Percentiles rank a stretch among this genome's conserved stretches.
Conservation (phyloP, 225 moss, liverwort and hornwort genomes). For the Marchantia paleacea region DNA sequence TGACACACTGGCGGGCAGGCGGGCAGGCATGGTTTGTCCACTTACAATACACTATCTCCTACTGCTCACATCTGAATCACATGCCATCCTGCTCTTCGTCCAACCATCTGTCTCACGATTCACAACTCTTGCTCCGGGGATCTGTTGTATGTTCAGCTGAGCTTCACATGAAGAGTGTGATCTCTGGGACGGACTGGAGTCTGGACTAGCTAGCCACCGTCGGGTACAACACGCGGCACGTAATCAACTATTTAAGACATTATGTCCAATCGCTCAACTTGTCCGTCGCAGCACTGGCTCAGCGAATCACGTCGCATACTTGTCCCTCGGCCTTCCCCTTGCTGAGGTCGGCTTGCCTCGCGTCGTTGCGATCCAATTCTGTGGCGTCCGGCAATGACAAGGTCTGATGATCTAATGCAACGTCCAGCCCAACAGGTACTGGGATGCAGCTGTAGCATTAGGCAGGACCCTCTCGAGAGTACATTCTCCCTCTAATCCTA, state of each 20-base stretch:
- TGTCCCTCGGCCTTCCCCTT: not conserved
- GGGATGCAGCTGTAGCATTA: no score
- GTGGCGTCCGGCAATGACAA: no score
- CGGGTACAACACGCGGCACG: constrained; percentile 2
- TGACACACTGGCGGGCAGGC: not conserved
- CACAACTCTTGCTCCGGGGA: not conserved
- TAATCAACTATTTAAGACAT: not conserved
- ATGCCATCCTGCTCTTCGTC: not conserved
- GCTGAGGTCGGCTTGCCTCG: no score
- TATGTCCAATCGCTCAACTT: not conserved
- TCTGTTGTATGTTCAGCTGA: not conserved
- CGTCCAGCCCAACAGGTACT: no score
- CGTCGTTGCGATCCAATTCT: no score
- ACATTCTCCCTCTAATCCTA: no score
- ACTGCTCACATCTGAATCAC: not conserved
- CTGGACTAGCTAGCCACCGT: not conserved
- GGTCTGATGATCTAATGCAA: no score
- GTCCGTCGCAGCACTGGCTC: not conserved
- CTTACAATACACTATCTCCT: not conserved
- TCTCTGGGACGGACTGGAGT: not conserved
- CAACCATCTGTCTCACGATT: not conserved
- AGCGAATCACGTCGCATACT: not conserved
- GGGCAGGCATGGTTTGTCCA: not conserved
- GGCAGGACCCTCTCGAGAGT: no score
- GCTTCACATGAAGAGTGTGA: constrained; percentile 7